phyloP scores from a whole-genome alignment of 1,284 basidiomycete genomes.

The Boletellus deceptivus region DNA sequence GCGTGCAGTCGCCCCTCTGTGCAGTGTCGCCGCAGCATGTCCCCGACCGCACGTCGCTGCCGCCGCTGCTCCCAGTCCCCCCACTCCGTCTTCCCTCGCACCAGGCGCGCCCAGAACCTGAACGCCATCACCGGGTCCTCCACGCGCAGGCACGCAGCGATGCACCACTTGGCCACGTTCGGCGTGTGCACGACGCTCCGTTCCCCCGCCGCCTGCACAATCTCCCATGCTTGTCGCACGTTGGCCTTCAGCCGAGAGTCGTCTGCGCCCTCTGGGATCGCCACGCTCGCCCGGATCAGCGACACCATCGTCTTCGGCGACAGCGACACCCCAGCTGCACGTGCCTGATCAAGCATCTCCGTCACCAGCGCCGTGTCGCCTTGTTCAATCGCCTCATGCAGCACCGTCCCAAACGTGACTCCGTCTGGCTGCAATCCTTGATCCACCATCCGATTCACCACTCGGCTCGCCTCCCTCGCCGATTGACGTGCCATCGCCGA shows the following conservation, averaged over 20 bases:
- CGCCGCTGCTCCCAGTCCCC: slow-evolving; percentile 43
- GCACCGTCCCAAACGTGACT: slow-evolving; percentile 56
- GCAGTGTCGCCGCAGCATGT: slow-evolving; percentile 33
- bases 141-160: slow-evolving; percentile 47
- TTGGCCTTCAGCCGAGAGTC: slow-evolving; percentile 30
- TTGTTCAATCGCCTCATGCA: slow-evolving; percentile 52
- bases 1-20: slow-evolving; percentile 31
- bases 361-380: slow-evolving; percentile 44
- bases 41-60: slow-evolving; percentile 42
- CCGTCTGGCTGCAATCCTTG: slow-evolving; percentile 49
- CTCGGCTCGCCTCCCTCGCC: slow-evolving; percentile 43
- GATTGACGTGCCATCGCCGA: slow-evolving; percentile 50
- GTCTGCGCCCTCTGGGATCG: slow-evolving; percentile 25
- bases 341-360: slow-evolving; percentile 42
- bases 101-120: slow-evolving; percentile 54
- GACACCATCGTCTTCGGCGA: slow-evolving; percentile 48
- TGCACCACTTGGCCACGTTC: slow-evolving; percentile 50
- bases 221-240: slow-evolving; percentile 42
- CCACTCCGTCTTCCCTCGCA: slow-evolving; percentile 50
- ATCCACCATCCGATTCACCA: slow-evolving; percentile 49
- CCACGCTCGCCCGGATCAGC: slow-evolving; percentile 46
- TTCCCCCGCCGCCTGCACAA: slow-evolving; percentile 41
- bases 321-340: slow-evolving; percentile 36
- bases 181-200: slow-evolving; percentile 40
- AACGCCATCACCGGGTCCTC: slow-evolving; percentile 52